Evolutionary conservation across 805 yeast species (phyloP).

Genomic region (Candida dajiaensis): DNA sequence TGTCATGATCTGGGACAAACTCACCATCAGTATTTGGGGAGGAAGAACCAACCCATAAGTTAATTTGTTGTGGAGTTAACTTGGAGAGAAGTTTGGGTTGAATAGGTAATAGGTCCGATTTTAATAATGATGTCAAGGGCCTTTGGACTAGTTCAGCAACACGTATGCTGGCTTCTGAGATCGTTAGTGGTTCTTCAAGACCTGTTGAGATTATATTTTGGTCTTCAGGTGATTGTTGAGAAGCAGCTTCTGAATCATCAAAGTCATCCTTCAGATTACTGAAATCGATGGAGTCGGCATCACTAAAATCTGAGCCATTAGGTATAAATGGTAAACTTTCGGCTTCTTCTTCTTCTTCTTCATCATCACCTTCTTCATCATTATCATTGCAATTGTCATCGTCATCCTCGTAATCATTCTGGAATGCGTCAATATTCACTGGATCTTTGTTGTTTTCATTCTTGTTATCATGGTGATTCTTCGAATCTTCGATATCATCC

Average conservation of each 20-base stretch:
- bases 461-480: constrained; percentile 8
- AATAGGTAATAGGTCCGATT: constrained; percentile 29
- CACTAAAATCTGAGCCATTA: constrained; percentile 24
- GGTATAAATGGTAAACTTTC: constrained; percentile 4
- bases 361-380: constrained; percentile 16
- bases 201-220: constrained; percentile 12
- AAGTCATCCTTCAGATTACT: constrained; percentile 44
- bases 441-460: constrained; percentile 1
- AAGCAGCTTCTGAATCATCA: constrained; percentile 27
- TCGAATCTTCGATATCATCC: constrained; percentile 12
- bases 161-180: constrained; percentile 34
- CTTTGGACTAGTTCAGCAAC: constrained; percentile 50
- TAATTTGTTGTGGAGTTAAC: constrained; percentile 63
- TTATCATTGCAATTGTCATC: constrained; percentile 9
- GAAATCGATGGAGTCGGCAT: constrained; percentile 37
- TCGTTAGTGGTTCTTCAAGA: constrained; percentile 22
- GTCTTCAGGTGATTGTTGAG: constrained; percentile 13
- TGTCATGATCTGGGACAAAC: constrained; percentile 14
- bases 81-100: constrained; percentile 35
- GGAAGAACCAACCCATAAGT: constrained; percentile 61
- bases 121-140: constrained; percentile 46
- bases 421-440: neutral
- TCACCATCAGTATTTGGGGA: constrained; percentile 8
- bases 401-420: too few relatives aligned
- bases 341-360: constrained; percentile 11